phyloP scores from a whole-genome alignment of 2,329 filamentous ascomycete species.

The Massarina eburnea region DNA sequence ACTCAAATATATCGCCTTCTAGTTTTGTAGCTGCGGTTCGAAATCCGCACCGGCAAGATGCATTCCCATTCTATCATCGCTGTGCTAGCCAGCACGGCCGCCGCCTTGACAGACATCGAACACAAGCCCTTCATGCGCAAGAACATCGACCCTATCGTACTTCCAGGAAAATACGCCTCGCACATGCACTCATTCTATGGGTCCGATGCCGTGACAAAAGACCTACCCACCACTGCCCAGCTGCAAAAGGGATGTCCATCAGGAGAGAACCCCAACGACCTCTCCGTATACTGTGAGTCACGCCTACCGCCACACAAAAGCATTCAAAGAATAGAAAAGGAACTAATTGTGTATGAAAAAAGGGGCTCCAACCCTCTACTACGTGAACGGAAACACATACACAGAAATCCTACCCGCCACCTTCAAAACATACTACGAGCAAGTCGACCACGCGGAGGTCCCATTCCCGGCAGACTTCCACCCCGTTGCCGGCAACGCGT shows the following conservation, averaged over 20 bases:
- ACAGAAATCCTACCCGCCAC: slow-evolving; percentile 36
- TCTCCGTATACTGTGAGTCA: slow-evolving; percentile 44
- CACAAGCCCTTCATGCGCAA: slow-evolving; percentile 41
- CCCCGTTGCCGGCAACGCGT: slow-evolving; percentile 42
- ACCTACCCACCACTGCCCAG: slow-evolving; percentile 33
- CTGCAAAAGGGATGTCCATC: slow-evolving; percentile 46
- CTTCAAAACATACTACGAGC: slow-evolving; percentile 49
- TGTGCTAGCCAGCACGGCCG: not conserved
- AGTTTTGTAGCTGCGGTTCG: too few relatives aligned
- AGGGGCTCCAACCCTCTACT: slow-evolving; percentile 46
- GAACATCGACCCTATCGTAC: slow-evolving; percentile 45
- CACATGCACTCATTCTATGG: slow-evolving; percentile 47
- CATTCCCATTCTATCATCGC: not conserved
- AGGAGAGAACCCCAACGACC: slow-evolving; percentile 48
- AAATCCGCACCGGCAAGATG: not conserved
- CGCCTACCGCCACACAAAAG: not conserved
- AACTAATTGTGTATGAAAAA: too few relatives aligned
- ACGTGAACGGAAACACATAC: slow-evolving; percentile 33
- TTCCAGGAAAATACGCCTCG: slow-evolving; percentile 39
- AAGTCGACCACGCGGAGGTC: slow-evolving; percentile 44
- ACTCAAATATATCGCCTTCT: too few relatives aligned
- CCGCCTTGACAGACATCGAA: slow-evolving; percentile 9
- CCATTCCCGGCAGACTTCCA: slow-evolving; percentile 45
- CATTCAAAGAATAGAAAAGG: not conserved
- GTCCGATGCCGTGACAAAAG: slow-evolving; percentile 41